A percentile compares a stretch with the other conserved stretches of the same genome.
Conservation (phyloP, 1,284 basidiomycete species). For the Ustilago nuda region DNA sequence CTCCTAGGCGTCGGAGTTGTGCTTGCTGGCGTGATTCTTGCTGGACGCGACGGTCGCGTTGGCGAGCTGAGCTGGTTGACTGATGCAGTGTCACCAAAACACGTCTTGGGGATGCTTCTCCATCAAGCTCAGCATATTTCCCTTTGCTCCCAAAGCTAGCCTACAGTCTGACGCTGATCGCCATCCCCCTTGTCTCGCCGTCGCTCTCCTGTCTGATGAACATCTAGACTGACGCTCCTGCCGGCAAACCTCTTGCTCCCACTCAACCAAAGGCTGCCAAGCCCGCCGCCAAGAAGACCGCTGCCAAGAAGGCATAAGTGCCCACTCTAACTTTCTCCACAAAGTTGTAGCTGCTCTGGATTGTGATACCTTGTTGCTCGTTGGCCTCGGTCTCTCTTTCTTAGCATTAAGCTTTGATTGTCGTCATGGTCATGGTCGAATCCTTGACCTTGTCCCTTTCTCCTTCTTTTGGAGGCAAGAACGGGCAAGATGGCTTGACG, state of each 20-base stretch:
- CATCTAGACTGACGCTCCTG: slow-evolving; percentile 51
- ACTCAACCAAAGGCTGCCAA: slow-evolving; percentile 60
- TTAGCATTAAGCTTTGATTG: slow-evolving; percentile 35
- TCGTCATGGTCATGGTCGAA: slow-evolving; percentile 19
- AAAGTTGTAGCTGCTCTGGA: slow-evolving; percentile 25
- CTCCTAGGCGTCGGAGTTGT: slow-evolving; percentile 15
- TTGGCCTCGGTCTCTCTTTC: slow-evolving; percentile 7
- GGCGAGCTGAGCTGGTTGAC: slow-evolving; percentile 5
- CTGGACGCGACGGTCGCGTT: slow-evolving; percentile 1
- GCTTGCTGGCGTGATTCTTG: slow-evolving; percentile 10
- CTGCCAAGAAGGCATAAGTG: slow-evolving; percentile 58
- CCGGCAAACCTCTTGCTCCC: slow-evolving; percentile 51
- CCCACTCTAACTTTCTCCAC: slow-evolving; percentile 6
- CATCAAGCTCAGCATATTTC: neutral
- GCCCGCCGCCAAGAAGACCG: slow-evolving; percentile 67
- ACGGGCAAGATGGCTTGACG: slow-evolving; percentile 3
- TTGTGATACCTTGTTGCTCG: slow-evolving; percentile 40
- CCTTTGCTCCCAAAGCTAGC: neutral
- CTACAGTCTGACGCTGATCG: slow-evolving; percentile 41
- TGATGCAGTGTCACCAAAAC: slow-evolving; percentile 1
- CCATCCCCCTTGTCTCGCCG: slow-evolving; percentile 16
- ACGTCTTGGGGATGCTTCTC: slow-evolving; percentile 12
- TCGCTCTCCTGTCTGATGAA: slow-evolving; percentile 18
- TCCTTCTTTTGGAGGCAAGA: slow-evolving; percentile 1
- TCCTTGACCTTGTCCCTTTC: neutral